Conservation (phyloP, 2,329 filamentous ascomycete genomes). For the Xylaria sp. region DNA sequence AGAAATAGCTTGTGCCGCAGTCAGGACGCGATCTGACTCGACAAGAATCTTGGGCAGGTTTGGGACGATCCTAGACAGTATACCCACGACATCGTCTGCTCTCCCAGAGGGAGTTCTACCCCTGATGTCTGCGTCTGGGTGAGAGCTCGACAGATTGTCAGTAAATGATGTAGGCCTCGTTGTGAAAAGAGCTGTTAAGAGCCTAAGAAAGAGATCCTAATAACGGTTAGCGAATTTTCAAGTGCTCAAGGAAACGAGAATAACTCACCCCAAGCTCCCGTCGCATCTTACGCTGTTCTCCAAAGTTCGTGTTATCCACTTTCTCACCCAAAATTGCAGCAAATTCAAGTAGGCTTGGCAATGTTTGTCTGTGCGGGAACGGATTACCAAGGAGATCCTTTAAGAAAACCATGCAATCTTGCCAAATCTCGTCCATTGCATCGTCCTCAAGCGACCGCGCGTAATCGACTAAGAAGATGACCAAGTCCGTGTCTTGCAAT, state of each 20-base stretch:
- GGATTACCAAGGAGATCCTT: slow-evolving; percentile 92
- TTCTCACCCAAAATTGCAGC: slow-evolving; percentile 91
- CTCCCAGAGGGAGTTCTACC: slow-evolving; percentile 56
- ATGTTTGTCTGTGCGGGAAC: slow-evolving; percentile 90
- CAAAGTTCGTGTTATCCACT: slow-evolving; percentile 97
- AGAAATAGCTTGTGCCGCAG: slow-evolving; percentile 82
- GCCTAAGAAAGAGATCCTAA: slow-evolving; percentile 86
- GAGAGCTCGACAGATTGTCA: slow-evolving; percentile 58
- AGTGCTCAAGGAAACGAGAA: slow-evolving; percentile 38
- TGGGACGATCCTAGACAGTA: slow-evolving; percentile 81
- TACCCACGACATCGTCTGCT: slow-evolving; percentile 80
- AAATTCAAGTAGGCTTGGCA: slow-evolving; percentile 88
- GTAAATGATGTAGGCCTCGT: slow-evolving; percentile 81
- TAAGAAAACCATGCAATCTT: slow-evolving; percentile 90
- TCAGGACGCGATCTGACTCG: slow-evolving; percentile 83
- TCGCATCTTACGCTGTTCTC: slow-evolving; percentile 91
- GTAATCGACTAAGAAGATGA: slow-evolving; percentile 91
- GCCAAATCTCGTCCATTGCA: slow-evolving; percentile 98
- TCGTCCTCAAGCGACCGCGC: slow-evolving; percentile 92
- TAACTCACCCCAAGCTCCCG: slow-evolving; percentile 84
- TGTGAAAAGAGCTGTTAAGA: slow-evolving; percentile 94
- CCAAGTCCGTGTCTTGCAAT: slow-evolving; percentile 83
- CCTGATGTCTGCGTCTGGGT: slow-evolving; percentile 53
- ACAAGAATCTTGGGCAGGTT: slow-evolving; percentile 84
- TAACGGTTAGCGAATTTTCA: slow-evolving; percentile 44